Percentiles rank a stretch among this genome's conserved stretches.
These are phyloP conservation scores for Saccharomyces uvarum DNA, from an alignment of 1,139 yeast species.

Conservation along the genomic window DNA sequence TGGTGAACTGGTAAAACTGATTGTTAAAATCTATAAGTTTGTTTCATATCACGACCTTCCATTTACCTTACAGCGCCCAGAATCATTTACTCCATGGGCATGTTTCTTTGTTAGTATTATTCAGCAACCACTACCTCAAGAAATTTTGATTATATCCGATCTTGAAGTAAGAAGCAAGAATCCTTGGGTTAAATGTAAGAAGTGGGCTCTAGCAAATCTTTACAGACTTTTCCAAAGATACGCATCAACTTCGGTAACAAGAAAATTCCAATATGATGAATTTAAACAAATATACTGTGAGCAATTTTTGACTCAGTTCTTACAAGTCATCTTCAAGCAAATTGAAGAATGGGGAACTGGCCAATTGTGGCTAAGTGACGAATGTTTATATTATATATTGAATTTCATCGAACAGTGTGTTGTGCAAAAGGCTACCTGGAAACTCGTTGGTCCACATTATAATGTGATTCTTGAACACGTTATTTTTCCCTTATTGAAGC, in stretches of 20 bases:
- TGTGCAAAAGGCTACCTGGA: constrained; percentile 63
- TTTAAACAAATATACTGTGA: constrained; percentile 43
- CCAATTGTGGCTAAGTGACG: constrained; percentile 60
- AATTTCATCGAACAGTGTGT: constrained; percentile 67
- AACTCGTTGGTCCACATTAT: constrained; percentile 60
- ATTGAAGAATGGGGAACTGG: constrained; percentile 67
- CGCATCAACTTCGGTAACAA: constrained; percentile 47
- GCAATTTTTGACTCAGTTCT: constrained; percentile 66
- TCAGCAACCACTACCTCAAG: constrained; percentile 50
- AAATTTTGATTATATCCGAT: constrained; percentile 39
- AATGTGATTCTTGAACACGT: constrained; percentile 61
- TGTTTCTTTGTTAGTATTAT: constrained; percentile 66
- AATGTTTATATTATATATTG: constrained; percentile 59
- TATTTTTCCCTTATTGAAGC: constrained; percentile 70
- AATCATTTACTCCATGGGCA: constrained; percentile 63
- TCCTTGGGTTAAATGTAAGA: constrained; percentile 72
- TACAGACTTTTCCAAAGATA: constrained; percentile 69
- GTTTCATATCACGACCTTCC: constrained; percentile 79
- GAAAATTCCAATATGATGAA: constrained; percentile 44
- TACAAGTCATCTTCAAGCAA: constrained; percentile 55
- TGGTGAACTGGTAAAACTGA: constrained; percentile 72
- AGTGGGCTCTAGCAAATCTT: constrained; percentile 83
- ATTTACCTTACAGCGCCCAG: constrained; percentile 50
- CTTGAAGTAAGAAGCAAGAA: constrained; percentile 41
- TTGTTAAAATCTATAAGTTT: constrained; percentile 74